Evolutionary conservation across 73 alveolate species (phyloP).

Genomic region (Stentor coeruleus): DNA sequence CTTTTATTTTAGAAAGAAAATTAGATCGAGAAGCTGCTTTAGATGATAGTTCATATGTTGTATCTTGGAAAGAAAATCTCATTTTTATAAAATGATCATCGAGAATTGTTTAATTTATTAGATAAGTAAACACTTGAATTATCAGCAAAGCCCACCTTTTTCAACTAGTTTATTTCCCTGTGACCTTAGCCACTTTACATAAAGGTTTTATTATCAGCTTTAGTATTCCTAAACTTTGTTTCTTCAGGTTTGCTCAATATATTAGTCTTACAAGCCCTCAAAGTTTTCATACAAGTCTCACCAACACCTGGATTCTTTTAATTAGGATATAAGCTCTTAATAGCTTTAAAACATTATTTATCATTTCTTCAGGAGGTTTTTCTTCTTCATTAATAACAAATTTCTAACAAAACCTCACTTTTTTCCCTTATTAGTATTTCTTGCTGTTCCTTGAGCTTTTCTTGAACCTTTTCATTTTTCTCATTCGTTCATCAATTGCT

Average conservation of each 20-base stretch:
- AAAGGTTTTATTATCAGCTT: no score
- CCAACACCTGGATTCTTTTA: slow-evolving; percentile 75
- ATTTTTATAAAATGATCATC: no score
- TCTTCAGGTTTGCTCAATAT: slow-evolving; percentile 50
- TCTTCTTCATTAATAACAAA: slow-evolving; percentile 16
- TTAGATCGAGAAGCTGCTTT: no score
- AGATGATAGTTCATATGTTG: no score
- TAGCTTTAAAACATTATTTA: slow-evolving; percentile 45
- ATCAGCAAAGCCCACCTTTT: no score
- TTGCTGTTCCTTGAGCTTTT: slow-evolving; percentile 36
- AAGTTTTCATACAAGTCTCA: slow-evolving; percentile 49
- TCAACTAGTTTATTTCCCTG: no score
- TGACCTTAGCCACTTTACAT: no score
- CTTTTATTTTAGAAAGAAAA: no score
- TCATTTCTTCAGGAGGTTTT: slow-evolving; percentile 43
- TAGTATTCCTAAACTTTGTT: no score
- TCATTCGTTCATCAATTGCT: slow-evolving; percentile 38
- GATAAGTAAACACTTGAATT: no score
- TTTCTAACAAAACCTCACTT: slow-evolving; percentile 53
- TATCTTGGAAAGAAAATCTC: no score
- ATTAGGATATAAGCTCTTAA: slow-evolving; percentile 56
- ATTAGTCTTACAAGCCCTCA: slow-evolving; percentile 36
- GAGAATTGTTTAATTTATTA: no score
- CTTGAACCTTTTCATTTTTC: slow-evolving; percentile 45
- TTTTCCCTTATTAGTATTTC: slow-evolving; percentile 46